These are phyloP conservation scores for Hysterium pulicare DNA, from an alignment of 2,329 filamentous ascomycete genomes.

Conservation along the genomic window DNA sequence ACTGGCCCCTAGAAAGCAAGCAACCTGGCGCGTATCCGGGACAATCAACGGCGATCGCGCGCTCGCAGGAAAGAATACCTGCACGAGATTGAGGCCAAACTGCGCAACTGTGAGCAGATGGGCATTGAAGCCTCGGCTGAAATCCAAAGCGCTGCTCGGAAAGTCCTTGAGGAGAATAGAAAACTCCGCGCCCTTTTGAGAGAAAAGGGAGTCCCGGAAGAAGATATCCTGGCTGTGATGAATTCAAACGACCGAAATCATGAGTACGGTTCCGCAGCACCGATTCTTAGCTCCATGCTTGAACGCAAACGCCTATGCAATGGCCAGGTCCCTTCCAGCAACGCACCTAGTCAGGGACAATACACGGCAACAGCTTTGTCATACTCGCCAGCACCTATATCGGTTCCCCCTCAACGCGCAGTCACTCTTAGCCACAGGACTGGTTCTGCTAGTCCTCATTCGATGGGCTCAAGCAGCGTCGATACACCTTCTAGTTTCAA, in stretches of 20 bases:
- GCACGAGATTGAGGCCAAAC: constrained; percentile 63
- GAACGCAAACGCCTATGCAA: constrained; percentile 25
- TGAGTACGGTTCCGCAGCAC: constrained; percentile 26
- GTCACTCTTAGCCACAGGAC: constrained; percentile 19
- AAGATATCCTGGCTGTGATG: constrained; percentile 45
- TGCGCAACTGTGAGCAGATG: constrained; percentile 60
- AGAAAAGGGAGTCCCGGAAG: constrained; percentile 55
- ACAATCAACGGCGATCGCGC: constrained; percentile 75
- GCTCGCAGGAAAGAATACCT: constrained; percentile 72
- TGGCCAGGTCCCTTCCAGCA: constrained; percentile 11
- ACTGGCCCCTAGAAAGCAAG: constrained; percentile 28
- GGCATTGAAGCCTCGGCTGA: constrained; percentile 69
- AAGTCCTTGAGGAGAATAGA: constrained; percentile 67
- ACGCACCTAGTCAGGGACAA: constrained; percentile 9
- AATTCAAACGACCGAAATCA: constrained; percentile 17
- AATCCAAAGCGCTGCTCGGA: constrained; percentile 66
- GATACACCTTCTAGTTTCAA: constrained; percentile 25
- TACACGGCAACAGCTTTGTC: constrained; percentile 11
- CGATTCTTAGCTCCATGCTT: constrained; percentile 29
- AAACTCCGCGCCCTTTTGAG: constrained; percentile 59
- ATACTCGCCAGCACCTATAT: constrained; percentile 15
- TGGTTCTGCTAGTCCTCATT: constrained; percentile 29
- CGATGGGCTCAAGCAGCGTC: constrained; percentile 27
- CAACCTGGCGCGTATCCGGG: constrained; percentile 61
- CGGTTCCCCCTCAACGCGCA: constrained; percentile 19